Conservation (phyloP, 768 basidiomycete genomes). For the Hygrocybe punicea region DNA sequence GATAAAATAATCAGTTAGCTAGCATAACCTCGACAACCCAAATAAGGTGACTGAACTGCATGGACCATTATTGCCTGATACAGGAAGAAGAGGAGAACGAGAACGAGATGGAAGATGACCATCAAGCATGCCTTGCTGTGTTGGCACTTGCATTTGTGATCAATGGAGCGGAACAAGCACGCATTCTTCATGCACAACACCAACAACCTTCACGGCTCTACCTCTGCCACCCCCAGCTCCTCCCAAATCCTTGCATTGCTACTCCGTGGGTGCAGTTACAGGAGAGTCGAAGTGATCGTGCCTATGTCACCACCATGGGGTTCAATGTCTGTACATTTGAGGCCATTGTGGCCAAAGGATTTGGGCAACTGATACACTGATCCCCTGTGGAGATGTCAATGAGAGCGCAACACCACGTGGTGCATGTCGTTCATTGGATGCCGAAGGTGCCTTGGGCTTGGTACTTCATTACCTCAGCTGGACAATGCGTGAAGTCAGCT, state of each 20-base stretch:
- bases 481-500: constrained; percentile 37
- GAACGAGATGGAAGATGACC: too few species aligned
- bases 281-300: constrained; percentile 27
- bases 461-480: constrained; percentile 43
- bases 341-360: constrained; percentile 31
- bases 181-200: background rate
- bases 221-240: constrained; percentile 29
- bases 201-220: constrained; percentile 15
- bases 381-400: constrained; percentile 30
- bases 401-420: constrained; percentile 19
- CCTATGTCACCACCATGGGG: constrained; percentile 37
- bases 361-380: constrained; percentile 25
- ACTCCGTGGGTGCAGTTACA: constrained; percentile 39
- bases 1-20: too few species aligned
- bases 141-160: too few species aligned
- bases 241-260: constrained; percentile 29
- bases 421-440: constrained; percentile 33
- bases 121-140: too few species aligned
- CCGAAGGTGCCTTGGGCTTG: constrained; percentile 41
- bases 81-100: too few species aligned
- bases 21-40: too few species aligned
- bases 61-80: too few species aligned
- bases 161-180: too few species aligned
- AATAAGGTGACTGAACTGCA: too few species aligned
- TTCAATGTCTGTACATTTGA: constrained; percentile 38